phyloP scores from a whole-genome alignment of 257 asterid species.

The Solanum pennellii region DNA sequence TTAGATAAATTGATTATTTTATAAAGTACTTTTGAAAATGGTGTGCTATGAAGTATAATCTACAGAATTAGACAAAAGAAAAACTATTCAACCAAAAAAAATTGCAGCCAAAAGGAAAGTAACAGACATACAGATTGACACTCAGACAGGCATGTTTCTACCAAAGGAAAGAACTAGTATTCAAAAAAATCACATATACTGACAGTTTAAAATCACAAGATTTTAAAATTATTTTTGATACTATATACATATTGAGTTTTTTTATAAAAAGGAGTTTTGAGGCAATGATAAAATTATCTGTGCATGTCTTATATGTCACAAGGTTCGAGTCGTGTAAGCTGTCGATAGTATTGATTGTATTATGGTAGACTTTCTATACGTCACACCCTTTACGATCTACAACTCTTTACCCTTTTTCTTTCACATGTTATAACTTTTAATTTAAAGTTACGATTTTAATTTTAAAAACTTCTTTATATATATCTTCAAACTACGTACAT shows the following conservation, averaged over 20 bases:
- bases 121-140: background rate
- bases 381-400: background rate
- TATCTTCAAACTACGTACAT: background rate
- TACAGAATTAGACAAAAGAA: background rate
- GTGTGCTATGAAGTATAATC: background rate
- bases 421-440: background rate
- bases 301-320: background rate
- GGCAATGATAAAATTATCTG: no score
- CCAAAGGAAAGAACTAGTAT: background rate
- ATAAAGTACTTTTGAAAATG: background rate
- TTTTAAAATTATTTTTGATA: background rate
- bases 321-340: background rate
- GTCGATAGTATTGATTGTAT: rapidly evolving
- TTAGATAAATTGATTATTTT: background rate
- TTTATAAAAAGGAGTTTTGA: background rate
- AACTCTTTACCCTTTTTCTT: background rate
- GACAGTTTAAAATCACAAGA: background rate
- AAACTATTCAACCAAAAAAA: background rate
- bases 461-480: background rate
- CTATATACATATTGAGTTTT: background rate
- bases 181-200: no score
- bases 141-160: background rate
- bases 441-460: background rate
- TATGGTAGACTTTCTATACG: background rate
- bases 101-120: background rate